Conservation (phyloP, 1,284 basidiomycete genomes). For the Bondarzewia mesenterica region DNA sequence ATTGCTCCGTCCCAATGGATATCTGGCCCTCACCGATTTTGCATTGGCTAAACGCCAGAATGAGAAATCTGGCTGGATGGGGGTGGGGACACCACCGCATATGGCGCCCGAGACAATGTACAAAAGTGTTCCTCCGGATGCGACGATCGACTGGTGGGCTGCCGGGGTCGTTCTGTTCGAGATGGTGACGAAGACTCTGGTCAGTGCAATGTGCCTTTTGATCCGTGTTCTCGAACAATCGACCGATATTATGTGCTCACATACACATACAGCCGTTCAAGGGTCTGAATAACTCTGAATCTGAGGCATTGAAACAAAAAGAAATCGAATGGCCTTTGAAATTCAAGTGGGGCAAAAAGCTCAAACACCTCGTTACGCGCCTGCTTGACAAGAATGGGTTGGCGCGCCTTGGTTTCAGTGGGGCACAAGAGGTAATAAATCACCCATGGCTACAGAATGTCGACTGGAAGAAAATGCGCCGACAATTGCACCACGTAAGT, state of each 20-base stretch:
- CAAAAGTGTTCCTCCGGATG: slow-evolving; percentile 36
- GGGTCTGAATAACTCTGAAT: no score
- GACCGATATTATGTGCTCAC: no score
- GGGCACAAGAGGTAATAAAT: slow-evolving; percentile 17
- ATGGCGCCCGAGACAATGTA: slow-evolving; percentile 65
- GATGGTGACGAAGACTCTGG: slow-evolving; percentile 56
- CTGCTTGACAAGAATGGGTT: slow-evolving; percentile 29
- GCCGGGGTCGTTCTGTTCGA: slow-evolving; percentile 71
- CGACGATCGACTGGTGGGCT: slow-evolving; percentile 71
- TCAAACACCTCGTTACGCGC: slow-evolving; percentile 31
- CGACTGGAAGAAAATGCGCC: slow-evolving; percentile 35
- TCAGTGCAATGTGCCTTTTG: slow-evolving; percentile 21
- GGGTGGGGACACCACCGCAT: slow-evolving; percentile 58
- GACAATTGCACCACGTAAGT: slow-evolving; percentile 34
- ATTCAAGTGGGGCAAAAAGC: neutral
- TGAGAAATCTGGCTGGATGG: slow-evolving; percentile 41
- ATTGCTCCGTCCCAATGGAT: slow-evolving; percentile 53
- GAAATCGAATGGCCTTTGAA: no score
- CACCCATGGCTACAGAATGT: slow-evolving; percentile 33
- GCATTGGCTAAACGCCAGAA: slow-evolving; percentile 49
- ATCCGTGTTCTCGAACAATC: no score
- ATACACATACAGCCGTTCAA: no score
- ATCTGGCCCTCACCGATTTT: slow-evolving; percentile 69
- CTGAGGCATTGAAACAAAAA: no score
- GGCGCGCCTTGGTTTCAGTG: slow-evolving; percentile 30